Base-by-base conservation (phyloP, 768 basidiomycete genomes). In the Peribolospora kevripleyi region DNA sequence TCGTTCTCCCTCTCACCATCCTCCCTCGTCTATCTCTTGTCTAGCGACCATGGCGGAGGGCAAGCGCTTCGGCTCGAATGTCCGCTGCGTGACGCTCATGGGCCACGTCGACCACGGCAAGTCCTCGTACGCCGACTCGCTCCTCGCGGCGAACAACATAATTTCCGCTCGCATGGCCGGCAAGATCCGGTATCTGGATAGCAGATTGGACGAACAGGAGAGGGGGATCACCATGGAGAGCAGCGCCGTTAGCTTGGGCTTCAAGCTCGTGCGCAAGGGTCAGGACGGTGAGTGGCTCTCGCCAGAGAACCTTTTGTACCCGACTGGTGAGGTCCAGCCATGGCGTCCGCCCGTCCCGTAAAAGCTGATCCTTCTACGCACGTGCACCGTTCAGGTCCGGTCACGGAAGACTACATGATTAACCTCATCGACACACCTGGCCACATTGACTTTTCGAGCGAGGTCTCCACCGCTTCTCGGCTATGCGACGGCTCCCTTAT, bases 381-480 rank as follows among this genome's bases (percentile, higher is more conserved):
- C 5, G 11, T 25, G 25, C 25, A 25, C 25, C 25, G 25, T 25
- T 25, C 25, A 25, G 25, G 25, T 13, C 61, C 66, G 45, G 61
- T 57, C 52, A 71, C 75, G 38, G 81, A 73, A 64, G 81, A 79
- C 36, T 93, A 83, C 69, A 73, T 82, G 49, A 76, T 95, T 54
- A 95, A 93, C 65, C 81, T 97, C 74, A 91, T 98, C 59, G 93
- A 98, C 67, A 97, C 93, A 0, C 93, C 93, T 11, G 93, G 93
- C 3, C 93, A 98, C 69, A 91, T 98, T 36, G 93, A 97, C 67
- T 98, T 98, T 61, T 90, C 88, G 0, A 87, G 81, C 54, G 93
- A 97, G 65, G 93, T 98, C 0, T 95, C 88, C 1, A 84, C 86
- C 1, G 88, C 91, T 25, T 84, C 88, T 9, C 73, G 90, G 51